Evolutionary conservation across 768 basidiomycete species (phyloP), one percentile per base, ranked within the genome.

Genomic region (Tylopilus subfusipes): DNA sequence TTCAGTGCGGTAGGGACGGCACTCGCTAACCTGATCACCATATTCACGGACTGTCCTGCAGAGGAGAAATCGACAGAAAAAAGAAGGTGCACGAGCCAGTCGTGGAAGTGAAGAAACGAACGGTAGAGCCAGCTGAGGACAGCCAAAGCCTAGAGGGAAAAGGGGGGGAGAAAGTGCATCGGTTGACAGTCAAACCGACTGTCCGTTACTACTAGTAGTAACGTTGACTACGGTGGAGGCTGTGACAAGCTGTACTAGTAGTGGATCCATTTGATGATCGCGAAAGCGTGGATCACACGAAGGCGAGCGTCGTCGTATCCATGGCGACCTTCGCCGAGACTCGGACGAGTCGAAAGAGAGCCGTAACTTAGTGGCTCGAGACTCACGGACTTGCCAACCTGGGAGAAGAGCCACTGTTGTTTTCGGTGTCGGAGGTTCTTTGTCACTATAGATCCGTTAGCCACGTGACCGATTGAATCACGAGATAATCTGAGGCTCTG

Each of bases 81-180:
- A 24, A 40, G 25, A 45, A 34, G 16, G 33, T 33, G 24, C 48
- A 55, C 56, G 58, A 59, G 29, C 55, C 58, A 56, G 62, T 47
- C 63, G 58, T 59, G 54, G 33, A 51, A 24, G 46, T 7, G 36
- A 52, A 38, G 44, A 40, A 47, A 38, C 11, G 27, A 36, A 22
- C 19, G 22, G 31, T 6, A 29, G 38, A 24, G 14, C 22, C 22
- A 29, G 42, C 47, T 21, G 13, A 42, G 43, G 30, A 48, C 42
- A 48, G 13, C 14, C 25, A 13, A 34, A 44, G 42, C 42, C 13
- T n/a, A 34, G 24, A 39, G 19, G 11, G 11, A 21, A 19, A 39
- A 12, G 19, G 11, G 8, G 5, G n/a, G n/a, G 30, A 21, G 7
- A 19, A 45, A 27, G 19, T 13, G 19, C 8, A 46, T 25, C 45